phyloP scores from a whole-genome alignment of 23 red algal species.

The Pyropia yezoensis region DNA sequence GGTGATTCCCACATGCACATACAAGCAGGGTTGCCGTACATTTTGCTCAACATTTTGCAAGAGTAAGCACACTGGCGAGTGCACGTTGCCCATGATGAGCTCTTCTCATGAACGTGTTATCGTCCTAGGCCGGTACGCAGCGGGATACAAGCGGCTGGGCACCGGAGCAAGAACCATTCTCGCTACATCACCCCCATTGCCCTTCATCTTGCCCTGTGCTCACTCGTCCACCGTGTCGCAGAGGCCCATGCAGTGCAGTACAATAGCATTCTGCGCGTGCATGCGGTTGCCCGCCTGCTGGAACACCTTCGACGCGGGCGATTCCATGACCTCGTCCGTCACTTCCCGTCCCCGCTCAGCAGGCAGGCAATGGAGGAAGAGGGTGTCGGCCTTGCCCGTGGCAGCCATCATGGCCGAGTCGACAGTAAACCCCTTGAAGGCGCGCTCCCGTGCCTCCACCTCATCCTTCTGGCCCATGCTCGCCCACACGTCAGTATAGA shows the following conservation, averaged over 20 bases:
- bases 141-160: too few relatives aligned
- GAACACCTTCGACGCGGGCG: constrained; percentile 74
- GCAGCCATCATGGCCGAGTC: constrained; percentile 56
- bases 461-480: constrained; percentile 97
- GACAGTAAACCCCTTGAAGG: constrained; percentile 76
- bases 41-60: too few relatives aligned
- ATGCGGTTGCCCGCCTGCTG: constrained; percentile 98
- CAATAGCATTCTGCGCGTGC: constrained; percentile 95
- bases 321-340: constrained; percentile 93
- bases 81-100: too few relatives aligned
- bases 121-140: too few relatives aligned
- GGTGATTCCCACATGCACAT: too few relatives aligned
- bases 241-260: constrained; percentile 74
- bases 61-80: too few relatives aligned
- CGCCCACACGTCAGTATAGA: constrained; percentile 99
- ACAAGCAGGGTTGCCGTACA: too few relatives aligned
- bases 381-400: constrained; percentile 21
- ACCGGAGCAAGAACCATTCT: too few relatives aligned
- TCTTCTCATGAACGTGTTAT: too few relatives aligned
- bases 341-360: constrained; percentile 88
- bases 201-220: too few relatives aligned
- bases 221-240: too few relatives aligned
- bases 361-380: constrained; percentile 94
- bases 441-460: constrained; percentile 48
- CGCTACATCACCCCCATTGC: too few relatives aligned